Percentiles rank a stretch among this genome's conserved stretches.
Evolutionary conservation across 805 yeast genomes (phyloP).

Genomic region (Metschnikowia gruessii): DNA sequence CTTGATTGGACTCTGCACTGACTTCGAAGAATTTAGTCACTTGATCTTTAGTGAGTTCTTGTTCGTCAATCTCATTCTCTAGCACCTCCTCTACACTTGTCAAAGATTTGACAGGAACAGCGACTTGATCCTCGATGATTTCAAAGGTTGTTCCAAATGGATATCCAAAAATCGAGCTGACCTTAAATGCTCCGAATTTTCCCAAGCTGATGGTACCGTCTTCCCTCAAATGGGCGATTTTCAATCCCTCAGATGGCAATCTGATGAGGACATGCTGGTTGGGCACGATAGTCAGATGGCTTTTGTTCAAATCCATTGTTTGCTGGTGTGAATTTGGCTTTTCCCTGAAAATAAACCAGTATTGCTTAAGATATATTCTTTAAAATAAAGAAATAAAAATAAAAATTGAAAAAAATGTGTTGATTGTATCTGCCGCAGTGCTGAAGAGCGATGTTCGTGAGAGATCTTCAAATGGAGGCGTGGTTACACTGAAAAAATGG

Average conservation of each 20-base stretch:
- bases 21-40: slow-evolving; percentile 37
- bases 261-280: slow-evolving; percentile 61
- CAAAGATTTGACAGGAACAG: slow-evolving; percentile 47
- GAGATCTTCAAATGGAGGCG: not conserved
- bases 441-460: not conserved
- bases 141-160: slow-evolving; percentile 91
- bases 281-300: slow-evolving; percentile 37
- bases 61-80: slow-evolving; percentile 29
- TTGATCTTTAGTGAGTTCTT: slow-evolving; percentile 38
- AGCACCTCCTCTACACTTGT: slow-evolving; percentile 18
- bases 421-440: no score
- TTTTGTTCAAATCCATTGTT: slow-evolving; percentile 12
- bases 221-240: slow-evolving; percentile 63
- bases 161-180: slow-evolving; percentile 71
- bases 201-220: slow-evolving; percentile 72
- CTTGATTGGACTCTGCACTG: slow-evolving; percentile 61
- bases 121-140: slow-evolving; percentile 54
- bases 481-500: no score
- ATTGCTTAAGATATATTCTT: no score
- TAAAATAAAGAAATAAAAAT: no score
- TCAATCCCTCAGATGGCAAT: slow-evolving; percentile 78
- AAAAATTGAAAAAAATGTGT: no score
- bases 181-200: slow-evolving; percentile 84
- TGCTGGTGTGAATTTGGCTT: not conserved
- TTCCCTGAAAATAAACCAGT: not conserved